Percentiles rank a stretch among this genome's conserved stretches.
Evolutionary conservation across 352 stramenopile species (phyloP).

Genomic region (Lagenidium giganteum): DNA sequence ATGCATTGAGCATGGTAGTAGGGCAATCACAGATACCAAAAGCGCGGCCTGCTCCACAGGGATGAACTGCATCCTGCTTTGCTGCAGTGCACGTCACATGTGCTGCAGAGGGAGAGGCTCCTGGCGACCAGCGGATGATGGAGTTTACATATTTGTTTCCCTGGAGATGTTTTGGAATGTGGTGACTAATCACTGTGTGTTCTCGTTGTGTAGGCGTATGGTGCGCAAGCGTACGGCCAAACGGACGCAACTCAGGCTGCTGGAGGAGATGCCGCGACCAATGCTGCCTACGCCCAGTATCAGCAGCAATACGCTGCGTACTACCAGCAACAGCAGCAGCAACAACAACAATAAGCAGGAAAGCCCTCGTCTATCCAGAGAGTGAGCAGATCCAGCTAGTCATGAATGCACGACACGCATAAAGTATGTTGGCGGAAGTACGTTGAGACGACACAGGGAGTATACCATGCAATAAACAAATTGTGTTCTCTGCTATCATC

Average conservation of each 20-base stretch:
- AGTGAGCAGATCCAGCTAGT: too few species aligned
- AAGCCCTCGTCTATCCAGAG: too few species aligned
- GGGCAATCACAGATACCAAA: constrained; percentile 5
- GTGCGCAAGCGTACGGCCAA: constrained; percentile 38
- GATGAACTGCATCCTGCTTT: too few species aligned
- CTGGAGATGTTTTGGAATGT: neutral
- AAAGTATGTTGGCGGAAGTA: too few species aligned
- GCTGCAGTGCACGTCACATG: too few species aligned
- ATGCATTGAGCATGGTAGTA: constrained; percentile 7
- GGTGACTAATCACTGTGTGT: constrained; percentile 8
- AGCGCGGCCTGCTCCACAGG: constrained; percentile 3
- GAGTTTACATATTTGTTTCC: constrained; percentile 14
- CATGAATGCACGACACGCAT: too few species aligned
- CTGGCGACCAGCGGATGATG: constrained; percentile 12
- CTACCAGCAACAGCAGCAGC: constrained; percentile 46
- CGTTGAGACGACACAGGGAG: too few species aligned
- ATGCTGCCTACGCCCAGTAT: constrained; percentile 16
- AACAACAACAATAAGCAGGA: constrained; percentile 8
- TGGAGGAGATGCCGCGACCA: constrained; percentile 6
- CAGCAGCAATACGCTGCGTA: constrained; percentile 56
- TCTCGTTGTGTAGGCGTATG: constrained; percentile 42
- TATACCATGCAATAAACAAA: too few species aligned
- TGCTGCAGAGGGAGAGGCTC: too few species aligned
- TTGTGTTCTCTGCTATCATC: constrained; percentile 15
- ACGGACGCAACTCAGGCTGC: constrained; percentile 20